These are phyloP conservation scores for Aspergillus hortae DNA, from an alignment of 2,329 filamentous ascomycete species.

Conservation along the genomic window DNA sequence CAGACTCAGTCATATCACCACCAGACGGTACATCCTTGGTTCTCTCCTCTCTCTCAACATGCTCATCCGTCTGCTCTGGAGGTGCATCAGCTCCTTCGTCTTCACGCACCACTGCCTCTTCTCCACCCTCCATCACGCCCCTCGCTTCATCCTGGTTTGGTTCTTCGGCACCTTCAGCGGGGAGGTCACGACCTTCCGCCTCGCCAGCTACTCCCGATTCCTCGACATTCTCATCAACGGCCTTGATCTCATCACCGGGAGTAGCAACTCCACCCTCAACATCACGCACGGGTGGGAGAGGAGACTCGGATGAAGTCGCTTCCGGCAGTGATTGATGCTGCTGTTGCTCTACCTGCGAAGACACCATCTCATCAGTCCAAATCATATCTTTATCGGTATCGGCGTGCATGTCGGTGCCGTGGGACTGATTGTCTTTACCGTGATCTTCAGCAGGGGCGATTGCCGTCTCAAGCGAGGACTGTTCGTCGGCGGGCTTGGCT, in stretches of 20 bases:
- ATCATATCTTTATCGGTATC: conserved; percentile 34
- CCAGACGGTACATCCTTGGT: background rate
- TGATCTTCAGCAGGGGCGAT: conserved; percentile 37
- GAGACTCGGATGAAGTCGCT: conserved; percentile 31
- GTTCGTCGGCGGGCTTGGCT: conserved; percentile 15
- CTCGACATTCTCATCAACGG: conserved; percentile 4
- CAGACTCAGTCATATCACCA: background rate
- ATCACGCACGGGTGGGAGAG: conserved; percentile 30
- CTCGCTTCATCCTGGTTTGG: background rate
- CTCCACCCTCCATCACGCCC: background rate
- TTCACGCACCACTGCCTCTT: no score
- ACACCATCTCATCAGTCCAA: conserved; percentile 45
- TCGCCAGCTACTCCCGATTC: conserved; percentile 6
- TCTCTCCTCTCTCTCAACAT: background rate
- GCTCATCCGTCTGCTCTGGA: background rate
- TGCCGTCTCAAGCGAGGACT: conserved; percentile 24
- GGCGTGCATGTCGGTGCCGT: conserved; percentile 35
- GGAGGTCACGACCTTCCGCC: background rate
- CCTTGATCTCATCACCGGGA: conserved; percentile 11
- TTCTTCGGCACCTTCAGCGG: background rate
- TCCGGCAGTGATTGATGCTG: conserved; percentile 5
- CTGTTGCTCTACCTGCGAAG: conserved; percentile 42
- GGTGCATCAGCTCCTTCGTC: no score
- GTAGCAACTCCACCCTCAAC: conserved; percentile 11
- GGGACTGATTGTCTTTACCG: conserved; percentile 46